These are phyloP conservation scores for Suillus fuscotomentosus DNA, from an alignment of 768 basidiomycete genomes.

Conservation along the genomic window DNA sequence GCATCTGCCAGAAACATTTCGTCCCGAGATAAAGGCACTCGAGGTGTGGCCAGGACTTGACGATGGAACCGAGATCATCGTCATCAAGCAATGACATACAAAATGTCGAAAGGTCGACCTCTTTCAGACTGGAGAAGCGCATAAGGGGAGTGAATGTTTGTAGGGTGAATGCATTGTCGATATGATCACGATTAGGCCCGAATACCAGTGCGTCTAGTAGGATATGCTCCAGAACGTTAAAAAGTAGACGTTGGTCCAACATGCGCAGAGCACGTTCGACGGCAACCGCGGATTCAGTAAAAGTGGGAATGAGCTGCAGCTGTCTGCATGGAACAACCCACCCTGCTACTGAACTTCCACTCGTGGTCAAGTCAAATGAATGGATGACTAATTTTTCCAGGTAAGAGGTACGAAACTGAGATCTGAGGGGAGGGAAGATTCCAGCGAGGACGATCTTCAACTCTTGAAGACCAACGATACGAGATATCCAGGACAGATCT, in stretches of 20 bases:
- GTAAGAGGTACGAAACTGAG: neutral
- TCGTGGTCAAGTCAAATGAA: neutral
- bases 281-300: neutral
- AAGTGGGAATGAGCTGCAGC: neutral
- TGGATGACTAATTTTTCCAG: neutral
- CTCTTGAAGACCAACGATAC: neutral
- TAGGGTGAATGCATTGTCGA: neutral
- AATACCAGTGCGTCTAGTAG: neutral
- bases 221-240: neutral
- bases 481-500: neutral
- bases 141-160: neutral
- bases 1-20: neutral
- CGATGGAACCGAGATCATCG: neutral
- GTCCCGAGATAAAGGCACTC: neutral
- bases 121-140: neutral
- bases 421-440: neutral
- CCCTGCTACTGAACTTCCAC: neutral
- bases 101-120: neutral
- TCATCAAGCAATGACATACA: slow-evolving; percentile 1
- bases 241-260: neutral
- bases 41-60: neutral
- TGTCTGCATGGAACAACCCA: neutral
- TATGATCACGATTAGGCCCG: neutral
- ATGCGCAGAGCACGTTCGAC: neutral
- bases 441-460: neutral